A percentile compares a stretch with the other conserved stretches of the same genome.
Evolutionary conservation across 1,284 basidiomycete genomes (phyloP).

Genomic region (Microbotryum silenes-acaulis): DNA sequence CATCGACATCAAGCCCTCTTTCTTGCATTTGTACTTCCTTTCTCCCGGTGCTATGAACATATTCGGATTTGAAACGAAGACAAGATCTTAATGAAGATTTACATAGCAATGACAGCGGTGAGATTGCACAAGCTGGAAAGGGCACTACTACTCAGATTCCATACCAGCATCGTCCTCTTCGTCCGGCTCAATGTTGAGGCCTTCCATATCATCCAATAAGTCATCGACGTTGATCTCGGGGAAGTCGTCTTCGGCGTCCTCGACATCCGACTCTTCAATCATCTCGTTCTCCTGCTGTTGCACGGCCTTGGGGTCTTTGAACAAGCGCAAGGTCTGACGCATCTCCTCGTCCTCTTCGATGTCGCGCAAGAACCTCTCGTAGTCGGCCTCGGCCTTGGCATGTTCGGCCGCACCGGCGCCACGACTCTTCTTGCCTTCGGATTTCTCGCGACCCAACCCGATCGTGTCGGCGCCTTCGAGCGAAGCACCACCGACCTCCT

Average conservation of each 20-base stretch:
- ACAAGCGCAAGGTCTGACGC: slow-evolving; percentile 79
- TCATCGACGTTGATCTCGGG: slow-evolving; percentile 81
- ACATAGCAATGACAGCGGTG: too few relatives aligned
- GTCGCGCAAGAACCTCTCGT: slow-evolving; percentile 90
- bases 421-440: slow-evolving; percentile 32
- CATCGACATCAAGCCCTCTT: too few relatives aligned
- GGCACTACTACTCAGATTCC: too few relatives aligned
- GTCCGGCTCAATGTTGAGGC: slow-evolving; percentile 38
- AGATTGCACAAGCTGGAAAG: too few relatives aligned
- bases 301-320: slow-evolving; percentile 66
- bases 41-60: too few relatives aligned
- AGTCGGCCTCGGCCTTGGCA: slow-evolving; percentile 92
- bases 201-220: slow-evolving; percentile 82
- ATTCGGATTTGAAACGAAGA: too few relatives aligned
- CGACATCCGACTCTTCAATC: slow-evolving; percentile 37
- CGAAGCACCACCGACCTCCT: slow-evolving; percentile 62
- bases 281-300: slow-evolving; percentile 49
- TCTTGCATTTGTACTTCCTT: too few relatives aligned
- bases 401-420: slow-evolving; percentile 54
- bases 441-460: slow-evolving; percentile 54
- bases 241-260: slow-evolving; percentile 76
- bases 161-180: too few relatives aligned
- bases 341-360: slow-evolving; percentile 95
- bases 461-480: slow-evolving; percentile 31
- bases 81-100: too few relatives aligned